Evolutionary conservation across 352 stramenopile genomes (phyloP).

Genomic region (Pseudoperonospora humuli): DNA sequence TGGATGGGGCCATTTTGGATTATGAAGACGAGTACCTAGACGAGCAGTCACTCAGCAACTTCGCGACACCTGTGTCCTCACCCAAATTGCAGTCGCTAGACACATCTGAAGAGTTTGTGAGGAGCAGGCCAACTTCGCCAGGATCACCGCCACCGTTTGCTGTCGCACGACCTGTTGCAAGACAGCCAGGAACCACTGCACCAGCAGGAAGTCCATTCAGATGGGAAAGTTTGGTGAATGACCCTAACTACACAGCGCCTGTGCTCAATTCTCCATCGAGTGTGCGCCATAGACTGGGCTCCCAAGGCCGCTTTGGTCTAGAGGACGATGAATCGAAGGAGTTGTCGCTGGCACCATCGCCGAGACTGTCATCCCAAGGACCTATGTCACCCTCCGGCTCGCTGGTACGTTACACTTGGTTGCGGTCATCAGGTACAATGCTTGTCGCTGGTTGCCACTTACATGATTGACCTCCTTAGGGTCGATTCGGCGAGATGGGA

Average conservation of each 20-base stretch:
- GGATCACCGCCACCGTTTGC: conserved; percentile 68
- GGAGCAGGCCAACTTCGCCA: conserved; percentile 31
- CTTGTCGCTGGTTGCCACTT: neutral
- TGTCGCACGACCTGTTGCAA: conserved; percentile 16
- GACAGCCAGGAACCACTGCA: conserved; percentile 5
- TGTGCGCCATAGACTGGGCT: conserved; percentile 23
- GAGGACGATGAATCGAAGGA: conserved; percentile 37
- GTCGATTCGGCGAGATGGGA: conserved; percentile 18
- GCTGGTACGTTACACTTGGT: conserved; percentile 10
- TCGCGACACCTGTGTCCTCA: conserved; percentile 49
- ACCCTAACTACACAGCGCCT: conserved; percentile 48
- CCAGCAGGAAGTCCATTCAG: conserved; percentile 42
- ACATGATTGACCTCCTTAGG: conserved; percentile 1
- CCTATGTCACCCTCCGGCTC: conserved; percentile 32
- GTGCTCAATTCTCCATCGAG: conserved; percentile 44
- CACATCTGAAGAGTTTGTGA: conserved; percentile 42
- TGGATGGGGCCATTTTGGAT: conserved; percentile 19
- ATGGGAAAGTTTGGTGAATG: conserved; percentile 60
- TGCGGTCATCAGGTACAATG: neutral
- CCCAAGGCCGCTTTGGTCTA: conserved; percentile 27
- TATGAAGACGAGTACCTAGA: conserved; percentile 31
- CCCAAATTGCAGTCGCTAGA: conserved; percentile 51
- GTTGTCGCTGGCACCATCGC: conserved; percentile 14
- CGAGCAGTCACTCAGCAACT: conserved; percentile 53
- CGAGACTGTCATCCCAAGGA: conserved; percentile 21